phyloP scores from a whole-genome alignment of 306 rosid species.

The Cercis canadensis region DNA sequence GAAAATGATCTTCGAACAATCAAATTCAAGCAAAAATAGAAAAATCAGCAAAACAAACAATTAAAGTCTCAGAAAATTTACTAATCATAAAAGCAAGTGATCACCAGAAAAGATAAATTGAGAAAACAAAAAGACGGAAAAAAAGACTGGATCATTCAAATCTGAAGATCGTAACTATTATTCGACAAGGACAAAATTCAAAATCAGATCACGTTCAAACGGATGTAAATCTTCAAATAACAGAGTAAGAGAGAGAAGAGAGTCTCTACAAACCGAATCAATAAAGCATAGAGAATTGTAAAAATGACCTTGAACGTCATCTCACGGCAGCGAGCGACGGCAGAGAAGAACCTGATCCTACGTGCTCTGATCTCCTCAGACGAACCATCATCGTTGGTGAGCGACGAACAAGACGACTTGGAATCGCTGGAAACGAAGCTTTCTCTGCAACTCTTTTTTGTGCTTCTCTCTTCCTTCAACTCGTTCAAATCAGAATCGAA shows the following conservation, averaged over 20 bases:
- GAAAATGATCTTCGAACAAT: background rate
- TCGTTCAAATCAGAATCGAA: constrained; percentile 33
- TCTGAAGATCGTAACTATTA: background rate
- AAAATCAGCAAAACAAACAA: background rate
- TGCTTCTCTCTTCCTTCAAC: constrained; percentile 38
- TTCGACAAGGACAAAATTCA: background rate
- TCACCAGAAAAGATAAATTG: background rate
- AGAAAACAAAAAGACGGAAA: background rate
- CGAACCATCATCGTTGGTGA: constrained; percentile 52
- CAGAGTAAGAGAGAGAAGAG: background rate
- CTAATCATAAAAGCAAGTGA: background rate
- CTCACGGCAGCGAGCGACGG: constrained; percentile 48
- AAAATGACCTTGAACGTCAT: constrained; percentile 61
- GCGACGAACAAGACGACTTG: constrained; percentile 51
- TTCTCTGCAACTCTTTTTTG: constrained; percentile 34
- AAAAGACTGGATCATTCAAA: background rate
- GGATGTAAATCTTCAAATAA: background rate
- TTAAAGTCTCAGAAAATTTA: background rate
- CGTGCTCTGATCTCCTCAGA: constrained; percentile 47
- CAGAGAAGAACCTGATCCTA: constrained; percentile 38
- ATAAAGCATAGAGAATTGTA: background rate
- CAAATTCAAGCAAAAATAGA: background rate
- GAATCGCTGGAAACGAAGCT: constrained; percentile 41
- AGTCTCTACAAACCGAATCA: background rate
- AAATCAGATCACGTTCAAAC: constrained; percentile 16